phyloP scores from a whole-genome alignment of 2,329 filamentous ascomycete species.

The Hysterium pulicare region DNA sequence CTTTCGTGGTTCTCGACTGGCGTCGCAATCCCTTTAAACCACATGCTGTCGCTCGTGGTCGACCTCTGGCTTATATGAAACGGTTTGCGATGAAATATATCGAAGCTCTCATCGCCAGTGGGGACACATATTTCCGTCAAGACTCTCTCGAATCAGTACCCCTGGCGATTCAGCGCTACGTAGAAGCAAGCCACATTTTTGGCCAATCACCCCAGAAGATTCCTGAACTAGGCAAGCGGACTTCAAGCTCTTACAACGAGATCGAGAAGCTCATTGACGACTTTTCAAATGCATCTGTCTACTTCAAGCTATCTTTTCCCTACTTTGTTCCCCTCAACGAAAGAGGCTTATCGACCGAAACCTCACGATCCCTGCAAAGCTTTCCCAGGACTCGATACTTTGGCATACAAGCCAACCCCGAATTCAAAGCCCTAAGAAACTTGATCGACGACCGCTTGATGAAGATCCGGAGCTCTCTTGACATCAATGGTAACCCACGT shows the following conservation, averaged over 20 bases:
- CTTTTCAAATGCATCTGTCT: slow-evolving; percentile 19
- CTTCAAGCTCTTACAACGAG: slow-evolving; percentile 9
- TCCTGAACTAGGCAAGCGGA: slow-evolving; percentile 7
- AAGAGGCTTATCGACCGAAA: background rate
- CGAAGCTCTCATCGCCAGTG: slow-evolving; percentile 26
- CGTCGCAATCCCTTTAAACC: slow-evolving; percentile 18
- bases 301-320: slow-evolving; percentile 18
- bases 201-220: slow-evolving; percentile 12
- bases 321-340: slow-evolving; percentile 6
- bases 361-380: background rate
- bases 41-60: slow-evolving; percentile 18
- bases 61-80: slow-evolving; percentile 31
- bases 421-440: slow-evolving; percentile 16
- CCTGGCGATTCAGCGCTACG: slow-evolving; percentile 26
- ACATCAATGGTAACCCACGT: slow-evolving; percentile 27
- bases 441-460: slow-evolving; percentile 31
- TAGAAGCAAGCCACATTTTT: slow-evolving; percentile 23
- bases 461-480: slow-evolving; percentile 31
- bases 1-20: slow-evolving; percentile 10
- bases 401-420: slow-evolving; percentile 22
- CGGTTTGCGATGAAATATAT: slow-evolving; percentile 32
- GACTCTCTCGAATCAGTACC: slow-evolving; percentile 22
- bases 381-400: slow-evolving; percentile 20
- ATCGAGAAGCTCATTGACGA: slow-evolving; percentile 14
- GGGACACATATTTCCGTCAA: slow-evolving; percentile 27